Conservation (phyloP, 345 rosid genomes). For the Physaria fendleri region DNA sequence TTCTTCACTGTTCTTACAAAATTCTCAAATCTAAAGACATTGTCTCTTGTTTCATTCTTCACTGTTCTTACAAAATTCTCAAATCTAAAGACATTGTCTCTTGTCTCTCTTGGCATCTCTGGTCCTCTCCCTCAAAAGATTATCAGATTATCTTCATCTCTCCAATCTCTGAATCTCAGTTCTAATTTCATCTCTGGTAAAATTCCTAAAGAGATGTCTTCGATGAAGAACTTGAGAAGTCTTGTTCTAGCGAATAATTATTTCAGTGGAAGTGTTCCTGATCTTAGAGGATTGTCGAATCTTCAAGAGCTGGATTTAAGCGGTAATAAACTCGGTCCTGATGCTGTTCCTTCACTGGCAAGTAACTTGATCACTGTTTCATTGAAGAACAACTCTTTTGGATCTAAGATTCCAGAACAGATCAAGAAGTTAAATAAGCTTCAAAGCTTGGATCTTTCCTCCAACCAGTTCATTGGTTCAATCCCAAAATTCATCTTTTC, state of each 20-base stretch:
- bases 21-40: constrained; percentile 47
- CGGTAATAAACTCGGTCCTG: constrained; percentile 56
- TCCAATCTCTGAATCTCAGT: constrained; percentile 55
- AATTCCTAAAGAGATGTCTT: constrained; percentile 48
- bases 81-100: constrained; percentile 47
- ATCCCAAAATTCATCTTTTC: constrained; percentile 53
- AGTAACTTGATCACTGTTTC: constrained; percentile 39
- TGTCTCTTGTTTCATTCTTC: constrained; percentile 72
- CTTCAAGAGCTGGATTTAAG: constrained; percentile 59
- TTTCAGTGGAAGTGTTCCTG: constrained; percentile 64
- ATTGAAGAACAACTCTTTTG: constrained; percentile 59
- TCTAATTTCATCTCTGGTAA: constrained; percentile 67
- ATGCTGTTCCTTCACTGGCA: constrained; percentile 50
- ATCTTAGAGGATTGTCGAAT: constrained; percentile 39
- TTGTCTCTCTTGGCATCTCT: constrained; percentile 75
- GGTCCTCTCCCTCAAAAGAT: constrained; percentile 71
- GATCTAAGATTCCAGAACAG: constrained; percentile 53
- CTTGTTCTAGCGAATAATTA: constrained; percentile 57
- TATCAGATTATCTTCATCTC: constrained; percentile 47
- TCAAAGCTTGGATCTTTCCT: constrained; percentile 52
- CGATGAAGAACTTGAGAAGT: constrained; percentile 43
- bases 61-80: constrained; percentile 69
- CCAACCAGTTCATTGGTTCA: constrained; percentile 48
- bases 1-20: constrained; percentile 66
- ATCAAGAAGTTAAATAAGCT: constrained; percentile 43